A percentile compares a stretch with the other conserved stretches of the same genome.
Evolutionary conservation across 2,329 filamentous ascomycete species (phyloP).

Genomic region (Fusarium albosuccineum): DNA sequence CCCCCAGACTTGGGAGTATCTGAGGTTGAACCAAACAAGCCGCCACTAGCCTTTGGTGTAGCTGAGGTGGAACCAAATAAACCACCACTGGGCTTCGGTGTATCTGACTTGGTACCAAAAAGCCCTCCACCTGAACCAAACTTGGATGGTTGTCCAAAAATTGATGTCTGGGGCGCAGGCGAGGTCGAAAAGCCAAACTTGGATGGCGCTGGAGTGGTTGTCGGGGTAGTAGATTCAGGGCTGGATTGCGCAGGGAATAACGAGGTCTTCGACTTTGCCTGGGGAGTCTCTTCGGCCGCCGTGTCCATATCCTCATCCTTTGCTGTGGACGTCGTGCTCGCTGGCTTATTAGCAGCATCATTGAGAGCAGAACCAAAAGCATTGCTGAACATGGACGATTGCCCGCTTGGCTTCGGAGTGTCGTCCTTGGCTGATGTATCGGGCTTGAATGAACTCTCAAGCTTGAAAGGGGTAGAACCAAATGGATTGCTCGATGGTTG

Average conservation of each 20-base stretch:
- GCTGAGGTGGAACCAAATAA: conserved; percentile 42
- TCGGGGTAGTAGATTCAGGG: conserved; percentile 62
- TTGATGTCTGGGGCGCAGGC: conserved; percentile 48
- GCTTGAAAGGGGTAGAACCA: conserved; percentile 72
- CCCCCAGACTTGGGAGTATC: conserved; percentile 46
- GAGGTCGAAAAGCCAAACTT: conserved; percentile 59
- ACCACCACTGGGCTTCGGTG: conserved; percentile 42
- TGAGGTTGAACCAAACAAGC: conserved; percentile 44
- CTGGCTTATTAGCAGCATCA: conserved; percentile 57
- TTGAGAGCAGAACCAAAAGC: conserved; percentile 71
- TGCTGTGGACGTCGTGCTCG: conserved; percentile 48
- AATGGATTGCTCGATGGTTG: conserved; percentile 54
- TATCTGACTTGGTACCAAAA: conserved; percentile 47
- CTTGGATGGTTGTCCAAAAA: conserved; percentile 54
- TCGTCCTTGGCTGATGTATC: conserved; percentile 73
- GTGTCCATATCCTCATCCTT: conserved; percentile 69
- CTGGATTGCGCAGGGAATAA: conserved; percentile 44
- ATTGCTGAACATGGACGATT: conserved; percentile 69
- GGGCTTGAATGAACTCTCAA: conserved; percentile 75
- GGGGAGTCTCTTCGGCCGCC: conserved; percentile 52
- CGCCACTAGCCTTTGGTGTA: conserved; percentile 33
- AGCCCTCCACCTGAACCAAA: conserved; percentile 44
- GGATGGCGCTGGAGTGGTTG: conserved; percentile 63
- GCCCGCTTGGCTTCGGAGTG: conserved; percentile 61
- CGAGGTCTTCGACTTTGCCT: conserved; percentile 53